These are phyloP conservation scores for Ophiostoma sp. DNA, from an alignment of 2,329 filamentous ascomycete species.

Conservation along the genomic window DNA sequence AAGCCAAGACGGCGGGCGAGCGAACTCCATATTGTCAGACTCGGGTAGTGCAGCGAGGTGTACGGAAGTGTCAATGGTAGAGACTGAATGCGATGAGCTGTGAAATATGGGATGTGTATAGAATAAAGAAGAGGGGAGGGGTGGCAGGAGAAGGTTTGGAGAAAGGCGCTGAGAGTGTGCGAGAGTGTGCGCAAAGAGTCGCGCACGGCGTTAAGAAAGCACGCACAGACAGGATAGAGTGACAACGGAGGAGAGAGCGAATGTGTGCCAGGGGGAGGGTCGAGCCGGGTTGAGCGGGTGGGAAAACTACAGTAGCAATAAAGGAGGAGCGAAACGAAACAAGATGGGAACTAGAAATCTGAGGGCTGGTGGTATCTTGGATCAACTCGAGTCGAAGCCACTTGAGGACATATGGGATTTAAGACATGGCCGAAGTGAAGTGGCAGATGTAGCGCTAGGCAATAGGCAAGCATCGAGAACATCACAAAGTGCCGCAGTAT, in stretches of 20 bases:
- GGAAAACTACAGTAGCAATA: neutral
- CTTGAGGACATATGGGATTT: neutral
- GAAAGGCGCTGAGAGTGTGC: neutral
- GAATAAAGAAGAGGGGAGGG: neutral
- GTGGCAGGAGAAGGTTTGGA: neutral
- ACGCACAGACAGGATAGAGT: conserved; percentile 4
- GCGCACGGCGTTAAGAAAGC: conserved; percentile 4
- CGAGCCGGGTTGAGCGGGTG: neutral
- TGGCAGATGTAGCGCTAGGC: neutral
- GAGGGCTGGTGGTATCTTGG: neutral
- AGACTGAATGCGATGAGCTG: neutral
- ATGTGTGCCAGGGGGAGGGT: neutral
- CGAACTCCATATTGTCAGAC: neutral
- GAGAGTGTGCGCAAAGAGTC: neutral
- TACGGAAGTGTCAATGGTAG: neutral
- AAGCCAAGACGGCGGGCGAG: neutral
- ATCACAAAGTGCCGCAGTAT: neutral
- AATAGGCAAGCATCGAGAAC: neutral
- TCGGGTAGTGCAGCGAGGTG: neutral
- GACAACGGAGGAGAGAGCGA: neutral
- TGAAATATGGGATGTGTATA: neutral
- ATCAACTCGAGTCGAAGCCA: neutral
- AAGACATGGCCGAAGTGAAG: conserved; percentile 1
- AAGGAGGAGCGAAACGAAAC: too few species aligned
- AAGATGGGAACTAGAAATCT: neutral